Evolutionary conservation across 805 yeast species (phyloP).

Genomic region (Candida ulmi): DNA sequence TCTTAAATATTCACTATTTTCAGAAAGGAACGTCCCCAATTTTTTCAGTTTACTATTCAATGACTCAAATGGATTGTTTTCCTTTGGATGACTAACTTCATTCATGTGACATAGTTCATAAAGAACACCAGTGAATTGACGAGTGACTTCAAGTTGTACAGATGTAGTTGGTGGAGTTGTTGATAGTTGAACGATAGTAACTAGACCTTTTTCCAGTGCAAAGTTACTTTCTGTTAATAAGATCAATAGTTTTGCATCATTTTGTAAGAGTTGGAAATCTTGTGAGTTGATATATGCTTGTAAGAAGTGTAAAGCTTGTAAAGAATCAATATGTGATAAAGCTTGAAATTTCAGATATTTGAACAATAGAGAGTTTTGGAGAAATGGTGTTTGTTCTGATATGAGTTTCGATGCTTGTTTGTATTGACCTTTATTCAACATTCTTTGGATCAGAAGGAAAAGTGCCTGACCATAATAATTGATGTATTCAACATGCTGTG

Average conservation of each 20-base stretch:
- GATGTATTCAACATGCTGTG: neutral
- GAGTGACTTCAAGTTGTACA: neutral
- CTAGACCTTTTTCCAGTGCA: conserved; percentile 9
- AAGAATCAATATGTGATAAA: conserved; percentile 6
- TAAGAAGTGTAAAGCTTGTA: conserved; percentile 9
- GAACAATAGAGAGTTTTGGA: conserved; percentile 3
- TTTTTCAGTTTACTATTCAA: neutral
- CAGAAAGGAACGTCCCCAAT: neutral
- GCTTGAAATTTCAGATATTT: conserved; percentile 6
- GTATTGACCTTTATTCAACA: conserved; percentile 3
- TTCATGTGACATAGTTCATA: neutral
- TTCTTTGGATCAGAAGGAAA: conserved; percentile 1
- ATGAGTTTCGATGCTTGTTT: conserved; percentile 10
- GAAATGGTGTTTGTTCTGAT: neutral
- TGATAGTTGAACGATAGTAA: conserved; percentile 1
- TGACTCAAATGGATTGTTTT: neutral
- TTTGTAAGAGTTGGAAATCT: neutral
- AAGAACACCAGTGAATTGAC: neutral
- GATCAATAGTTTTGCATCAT: conserved; percentile 5
- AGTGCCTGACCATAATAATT: conserved; percentile 6
- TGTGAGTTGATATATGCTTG: neutral
- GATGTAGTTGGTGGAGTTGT: neutral
- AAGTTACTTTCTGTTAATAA: conserved; percentile 9
- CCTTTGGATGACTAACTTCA: neutral
- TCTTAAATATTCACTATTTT: neutral